Percentiles rank a stretch among this genome's conserved stretches.
Evolutionary conservation across 2,329 filamentous ascomycete species (phyloP).

Genomic region (Colletotrichum trifolii): DNA sequence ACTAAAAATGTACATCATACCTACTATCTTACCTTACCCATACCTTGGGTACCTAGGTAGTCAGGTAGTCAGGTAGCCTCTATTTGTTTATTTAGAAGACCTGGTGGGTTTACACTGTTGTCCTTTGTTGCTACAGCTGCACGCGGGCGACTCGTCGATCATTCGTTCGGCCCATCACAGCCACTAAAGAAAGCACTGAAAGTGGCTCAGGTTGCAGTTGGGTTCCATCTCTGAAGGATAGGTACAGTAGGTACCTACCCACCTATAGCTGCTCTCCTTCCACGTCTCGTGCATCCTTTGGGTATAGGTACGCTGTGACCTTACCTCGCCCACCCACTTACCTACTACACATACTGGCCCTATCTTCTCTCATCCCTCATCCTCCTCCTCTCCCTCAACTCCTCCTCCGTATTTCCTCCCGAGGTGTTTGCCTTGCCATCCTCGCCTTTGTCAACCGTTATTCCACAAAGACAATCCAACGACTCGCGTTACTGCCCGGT

Average conservation of each 20-base stretch:
- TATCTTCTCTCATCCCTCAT: background rate
- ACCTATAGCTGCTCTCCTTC: no score
- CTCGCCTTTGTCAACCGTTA: background rate
- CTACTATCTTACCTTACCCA: no score
- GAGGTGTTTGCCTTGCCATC: background rate
- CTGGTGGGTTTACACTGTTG: conserved; percentile 20
- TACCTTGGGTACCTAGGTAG: background rate
- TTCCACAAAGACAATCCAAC: background rate
- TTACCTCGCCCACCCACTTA: background rate
- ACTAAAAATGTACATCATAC: no score
- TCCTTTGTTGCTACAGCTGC: conserved; percentile 34
- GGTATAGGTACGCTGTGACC: no score
- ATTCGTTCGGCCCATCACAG: conserved; percentile 30
- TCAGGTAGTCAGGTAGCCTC: no score
- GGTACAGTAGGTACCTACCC: no score
- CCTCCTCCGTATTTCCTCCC: background rate
- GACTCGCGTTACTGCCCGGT: no score
- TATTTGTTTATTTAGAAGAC: conserved; percentile 26
- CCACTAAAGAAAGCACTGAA: conserved; percentile 26
- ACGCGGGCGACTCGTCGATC: conserved; percentile 30
- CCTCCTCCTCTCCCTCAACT: background rate
- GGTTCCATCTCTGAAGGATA: background rate
- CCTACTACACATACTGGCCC: background rate
- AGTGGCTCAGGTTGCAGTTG: conserved; percentile 18
- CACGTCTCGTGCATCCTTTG: no score